Base-by-base conservation (phyloP, 139 green algal species). In the Chlamydomonas schloesseri region DNA sequence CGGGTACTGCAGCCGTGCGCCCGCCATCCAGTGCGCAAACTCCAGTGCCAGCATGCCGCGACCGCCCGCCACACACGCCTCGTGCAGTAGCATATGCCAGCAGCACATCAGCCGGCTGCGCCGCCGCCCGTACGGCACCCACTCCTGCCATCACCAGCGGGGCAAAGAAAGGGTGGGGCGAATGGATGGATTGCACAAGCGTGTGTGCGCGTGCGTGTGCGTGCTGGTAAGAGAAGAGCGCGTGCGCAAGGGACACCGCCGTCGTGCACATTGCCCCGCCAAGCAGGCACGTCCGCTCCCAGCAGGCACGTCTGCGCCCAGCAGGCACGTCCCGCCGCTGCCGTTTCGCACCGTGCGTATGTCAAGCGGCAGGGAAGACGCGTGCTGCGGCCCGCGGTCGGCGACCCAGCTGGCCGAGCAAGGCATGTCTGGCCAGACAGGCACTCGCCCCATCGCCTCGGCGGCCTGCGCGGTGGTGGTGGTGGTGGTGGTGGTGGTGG, bases 11-110 rank as follows among this genome's bases (percentile, higher is more conserved):
- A 82, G 29, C 20, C 58, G 75, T 34, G 17, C 15, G 8, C 23
- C 15, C 14, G 34, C 21, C 57, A 21, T 34, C 57, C 58, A 82
- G 57, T 82, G 75, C 57, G 34, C 75, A 26, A 64, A 82, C 60
- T 82, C 75, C 23, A 82, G 36, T 5, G 15, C 1, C 53, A 82
- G 75, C 75, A 82, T 82, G 75, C 75, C 75, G 26, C 42, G 34
- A 8, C 75, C 57, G 42, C 34, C 23, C 26, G 31, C 36, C 57
- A 82, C 31, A 31, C 75, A 82, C 10, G 23, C 1, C 33, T 71
- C 57, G 23, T 53, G 23, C 34, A 82, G 57, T 23, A 82, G 53
- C 60, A 36, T 14, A 23, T 72, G 58, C 75, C 75, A 82, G n/a
- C 33, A 21, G 60, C 75, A 82, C 10, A 23, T 60, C 26, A 82